phyloP scores from a whole-genome alignment of 495 filamentous ascomycete species.

The Chaetomium cochliodes region DNA sequence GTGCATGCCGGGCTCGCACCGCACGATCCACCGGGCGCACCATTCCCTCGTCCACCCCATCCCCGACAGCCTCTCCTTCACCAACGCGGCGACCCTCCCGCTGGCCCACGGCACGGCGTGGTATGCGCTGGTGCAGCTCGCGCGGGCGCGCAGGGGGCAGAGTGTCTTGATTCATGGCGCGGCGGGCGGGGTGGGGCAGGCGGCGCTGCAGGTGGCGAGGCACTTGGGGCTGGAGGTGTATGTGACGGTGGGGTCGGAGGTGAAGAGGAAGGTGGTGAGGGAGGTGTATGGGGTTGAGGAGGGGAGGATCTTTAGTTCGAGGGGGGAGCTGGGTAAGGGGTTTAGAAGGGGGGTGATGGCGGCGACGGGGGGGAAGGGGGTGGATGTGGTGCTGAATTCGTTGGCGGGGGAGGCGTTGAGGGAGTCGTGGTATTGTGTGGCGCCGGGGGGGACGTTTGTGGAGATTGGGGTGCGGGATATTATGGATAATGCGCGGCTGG shows the following conservation, averaged over 20 bases:
- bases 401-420: neutral
- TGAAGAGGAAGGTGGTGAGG: neutral
- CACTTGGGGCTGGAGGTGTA: neutral
- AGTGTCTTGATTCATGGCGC: neutral
- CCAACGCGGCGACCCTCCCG: neutral
- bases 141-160: neutral
- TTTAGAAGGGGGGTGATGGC: neutral
- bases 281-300: neutral
- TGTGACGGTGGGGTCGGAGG: neutral
- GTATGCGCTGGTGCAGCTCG: neutral
- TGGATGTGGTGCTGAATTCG: neutral
- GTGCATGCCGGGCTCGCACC: neutral
- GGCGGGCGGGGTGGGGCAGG: neutral
- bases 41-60: neutral
- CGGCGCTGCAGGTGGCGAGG: neutral
- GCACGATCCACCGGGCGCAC: neutral
- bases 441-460: neutral
- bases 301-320: neutral
- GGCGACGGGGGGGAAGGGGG: neutral
- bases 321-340: neutral
- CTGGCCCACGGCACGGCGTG: neutral
- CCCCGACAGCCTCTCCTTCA: neutral
- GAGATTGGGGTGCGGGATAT: neutral
- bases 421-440: conserved; percentile 2
- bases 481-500: neutral